Percentiles rank a stretch among this genome's conserved stretches.
Conservation (phyloP, 1,284 basidiomycete species). For the Moesziomyces parantarcticus region DNA sequence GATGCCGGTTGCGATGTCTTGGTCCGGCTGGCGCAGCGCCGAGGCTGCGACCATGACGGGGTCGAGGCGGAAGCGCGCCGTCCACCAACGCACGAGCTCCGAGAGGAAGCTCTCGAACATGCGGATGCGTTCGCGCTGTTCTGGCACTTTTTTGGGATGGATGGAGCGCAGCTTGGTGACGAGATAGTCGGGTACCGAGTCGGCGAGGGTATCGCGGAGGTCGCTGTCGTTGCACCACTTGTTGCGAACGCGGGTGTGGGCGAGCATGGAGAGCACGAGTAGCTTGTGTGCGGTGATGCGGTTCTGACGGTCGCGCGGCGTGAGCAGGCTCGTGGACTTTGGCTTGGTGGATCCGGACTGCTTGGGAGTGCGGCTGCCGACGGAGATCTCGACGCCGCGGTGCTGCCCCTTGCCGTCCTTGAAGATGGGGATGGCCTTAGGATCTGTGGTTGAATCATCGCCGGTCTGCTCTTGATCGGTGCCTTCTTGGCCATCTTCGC, state of each 20-base stretch:
- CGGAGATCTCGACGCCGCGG: constrained; percentile 44
- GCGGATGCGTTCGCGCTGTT: constrained; percentile 64
- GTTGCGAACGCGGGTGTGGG: constrained; percentile 82
- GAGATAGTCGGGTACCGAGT: constrained; percentile 54
- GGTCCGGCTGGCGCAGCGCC: constrained; percentile 61
- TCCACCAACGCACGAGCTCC: constrained; percentile 65
- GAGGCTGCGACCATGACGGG: constrained; percentile 51
- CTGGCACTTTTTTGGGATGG: constrained; percentile 59
- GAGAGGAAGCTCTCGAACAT: constrained; percentile 64
- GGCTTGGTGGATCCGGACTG: constrained; percentile 30
- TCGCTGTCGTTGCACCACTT: constrained; percentile 83
- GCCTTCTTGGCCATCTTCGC: constrained; percentile 19
- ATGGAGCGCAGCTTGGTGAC: constrained; percentile 60
- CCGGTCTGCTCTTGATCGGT: constrained; percentile 20
- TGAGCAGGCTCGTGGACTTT: constrained; percentile 52
- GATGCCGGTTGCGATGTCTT: constrained; percentile 55
- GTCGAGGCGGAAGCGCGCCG: constrained; percentile 55
- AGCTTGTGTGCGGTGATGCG: constrained; percentile 64
- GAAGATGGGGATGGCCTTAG: constrained; percentile 38
- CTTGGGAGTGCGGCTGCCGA: constrained; percentile 18
- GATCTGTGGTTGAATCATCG: constrained; percentile 1
- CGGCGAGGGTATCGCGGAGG: constrained; percentile 73
- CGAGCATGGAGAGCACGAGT: constrained; percentile 75
- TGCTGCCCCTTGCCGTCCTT: constrained; percentile 60
- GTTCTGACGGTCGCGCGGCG: constrained; percentile 61